phyloP scores from a whole-genome alignment of 2,329 filamentous ascomycete genomes.

The Colletotrichum paranaense region DNA sequence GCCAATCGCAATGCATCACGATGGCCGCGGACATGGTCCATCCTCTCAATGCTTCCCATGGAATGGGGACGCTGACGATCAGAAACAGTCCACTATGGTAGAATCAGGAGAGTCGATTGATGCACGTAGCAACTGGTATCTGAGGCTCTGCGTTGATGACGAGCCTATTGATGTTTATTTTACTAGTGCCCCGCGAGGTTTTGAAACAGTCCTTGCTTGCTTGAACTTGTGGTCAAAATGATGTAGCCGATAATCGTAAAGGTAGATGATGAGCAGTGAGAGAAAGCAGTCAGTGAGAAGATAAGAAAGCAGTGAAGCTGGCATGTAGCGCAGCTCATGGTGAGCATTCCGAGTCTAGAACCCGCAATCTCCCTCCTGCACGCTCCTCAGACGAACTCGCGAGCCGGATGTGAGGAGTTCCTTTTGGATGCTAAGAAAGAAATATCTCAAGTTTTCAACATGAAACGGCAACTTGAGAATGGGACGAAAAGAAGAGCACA shows the following conservation, averaged over 20 bases:
- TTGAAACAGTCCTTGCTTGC: background rate
- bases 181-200: background rate
- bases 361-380: background rate
- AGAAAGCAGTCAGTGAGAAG: background rate
- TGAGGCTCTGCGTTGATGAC: background rate
- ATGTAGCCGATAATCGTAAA: background rate
- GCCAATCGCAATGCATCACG: background rate
- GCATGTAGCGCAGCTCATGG: background rate
- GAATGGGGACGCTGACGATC: background rate
- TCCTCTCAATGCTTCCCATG: background rate
- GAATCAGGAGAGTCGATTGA: background rate
- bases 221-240: background rate
- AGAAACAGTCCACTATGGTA: background rate
- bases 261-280: background rate
- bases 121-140: background rate
- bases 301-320: background rate
- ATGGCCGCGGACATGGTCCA: background rate
- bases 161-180: background rate
- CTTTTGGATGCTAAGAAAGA: background rate
- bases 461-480: background rate
- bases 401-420: background rate
- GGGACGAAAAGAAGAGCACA: background rate
- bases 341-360: background rate
- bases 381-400: background rate
- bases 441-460: background rate